Base-by-base conservation (phyloP, 164 flowering plant genomes). In the Vitis riparia region DNA sequence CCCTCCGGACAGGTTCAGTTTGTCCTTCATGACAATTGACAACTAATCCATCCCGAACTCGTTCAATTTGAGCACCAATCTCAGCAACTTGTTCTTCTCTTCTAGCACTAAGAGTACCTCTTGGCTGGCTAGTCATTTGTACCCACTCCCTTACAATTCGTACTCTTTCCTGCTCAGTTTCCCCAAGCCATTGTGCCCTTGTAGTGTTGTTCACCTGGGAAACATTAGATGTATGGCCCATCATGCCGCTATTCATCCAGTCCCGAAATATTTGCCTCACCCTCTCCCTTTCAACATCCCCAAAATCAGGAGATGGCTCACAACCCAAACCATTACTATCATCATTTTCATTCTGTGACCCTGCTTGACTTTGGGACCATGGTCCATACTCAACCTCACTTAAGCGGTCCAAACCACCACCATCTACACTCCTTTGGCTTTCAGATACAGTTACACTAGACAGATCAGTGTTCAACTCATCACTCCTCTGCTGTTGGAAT, bases 141-240 rank as follows among this genome's bases (percentile, higher is more conserved):
- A 90, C 89, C 94, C 94, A 87, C 79, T 90, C 92, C 76, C 96
- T 84, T 37, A 90, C 88, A 48, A 81, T 77, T 72, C 96, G 84
- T 57, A 95, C 97, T 79, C 94, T 85, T 79, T 86, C 96, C 67
- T 88, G 81, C 71, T 91, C 97, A 55, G 80, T 92, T 72, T 88
- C 92, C 47, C 94, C 97, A 55, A 93, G 86, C 97, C 89, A 86
- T 65, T 85, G 87, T 30, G 85, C 85, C 81, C 93, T 81, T 48
- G 85, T 76, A 66, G 75, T 76, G 68, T 78, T 77, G 67, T 53
- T 84, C 52, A 68, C 68, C 50, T 72, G 85, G 9, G 89, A 74
- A 66, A 70, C 71, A 72, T 62, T 78, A n/a, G 94, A 75, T 30
- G 85, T 55, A 23, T 75, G 81, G n/a, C 80, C 85, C 62, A 81